These are phyloP conservation scores for Exserohilum rostratum DNA, from an alignment of 2,329 filamentous ascomycete genomes.

Conservation along the genomic window DNA sequence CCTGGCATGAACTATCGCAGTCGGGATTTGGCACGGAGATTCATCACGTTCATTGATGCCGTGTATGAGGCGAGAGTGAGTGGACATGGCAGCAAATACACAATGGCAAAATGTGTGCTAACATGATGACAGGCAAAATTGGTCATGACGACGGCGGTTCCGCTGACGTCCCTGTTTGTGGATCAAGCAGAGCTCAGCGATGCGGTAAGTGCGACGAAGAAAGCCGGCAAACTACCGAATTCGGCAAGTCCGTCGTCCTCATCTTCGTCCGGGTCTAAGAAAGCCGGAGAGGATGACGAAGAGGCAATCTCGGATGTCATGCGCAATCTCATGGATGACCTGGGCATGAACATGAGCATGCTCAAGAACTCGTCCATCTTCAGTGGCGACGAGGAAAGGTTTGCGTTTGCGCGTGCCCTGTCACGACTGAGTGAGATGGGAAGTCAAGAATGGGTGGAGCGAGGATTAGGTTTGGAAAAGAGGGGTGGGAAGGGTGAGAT, in stretches of 20 bases:
- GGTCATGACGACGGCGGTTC: conserved; percentile 87
- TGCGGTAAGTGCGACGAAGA: conserved; percentile 51
- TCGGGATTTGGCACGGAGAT: conserved; percentile 85
- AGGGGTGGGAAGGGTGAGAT: conserved; percentile 69
- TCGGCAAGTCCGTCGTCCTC: no score
- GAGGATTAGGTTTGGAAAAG: conserved; percentile 69
- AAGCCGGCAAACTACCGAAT: conserved; percentile 49
- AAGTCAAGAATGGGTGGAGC: conserved; percentile 90
- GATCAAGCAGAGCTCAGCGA: conserved; percentile 60
- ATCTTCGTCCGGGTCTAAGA: neutral
- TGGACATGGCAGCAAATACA: neutral
- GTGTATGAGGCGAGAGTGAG: conserved; percentile 77
- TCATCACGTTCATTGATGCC: conserved; percentile 97
- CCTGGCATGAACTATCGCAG: conserved; percentile 88
- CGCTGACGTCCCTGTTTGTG: conserved; percentile 84
- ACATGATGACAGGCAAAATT: conserved; percentile 74
- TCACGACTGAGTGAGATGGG: conserved; percentile 91
- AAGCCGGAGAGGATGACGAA: conserved; percentile 50
- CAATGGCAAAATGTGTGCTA: neutral
- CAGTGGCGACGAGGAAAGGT: conserved; percentile 92
- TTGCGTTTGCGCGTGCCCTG: conserved; percentile 90
- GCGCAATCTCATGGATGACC: conserved; percentile 83
- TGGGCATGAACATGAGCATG: conserved; percentile 82
- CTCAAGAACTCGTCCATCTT: conserved; percentile 88
- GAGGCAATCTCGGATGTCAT: conserved; percentile 70